Evolutionary conservation across 2,329 filamentous ascomycete species (phyloP).

Genomic region (Curvularia eragrostidis): DNA sequence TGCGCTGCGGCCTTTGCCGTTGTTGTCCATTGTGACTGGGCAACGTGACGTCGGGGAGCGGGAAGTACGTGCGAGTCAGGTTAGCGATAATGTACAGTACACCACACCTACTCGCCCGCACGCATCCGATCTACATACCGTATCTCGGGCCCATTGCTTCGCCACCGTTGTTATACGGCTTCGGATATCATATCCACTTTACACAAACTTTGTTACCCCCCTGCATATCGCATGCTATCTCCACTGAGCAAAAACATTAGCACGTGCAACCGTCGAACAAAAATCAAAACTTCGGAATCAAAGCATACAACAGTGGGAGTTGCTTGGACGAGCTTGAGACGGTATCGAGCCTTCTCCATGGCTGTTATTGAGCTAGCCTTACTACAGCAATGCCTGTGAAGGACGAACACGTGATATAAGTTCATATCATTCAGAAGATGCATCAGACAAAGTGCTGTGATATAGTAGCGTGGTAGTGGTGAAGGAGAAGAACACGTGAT

Average conservation of each 20-base stretch:
- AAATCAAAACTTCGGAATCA: background rate
- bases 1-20: background rate
- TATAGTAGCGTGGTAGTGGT: background rate
- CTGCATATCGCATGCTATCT: background rate
- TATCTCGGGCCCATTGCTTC: background rate
- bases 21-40: background rate
- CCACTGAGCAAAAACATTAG: background rate
- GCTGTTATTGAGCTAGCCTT: no score
- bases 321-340: no score
- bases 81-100: no score
- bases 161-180: background rate
- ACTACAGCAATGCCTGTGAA: no score
- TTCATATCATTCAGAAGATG: background rate
- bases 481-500: background rate
- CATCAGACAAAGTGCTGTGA: background rate
- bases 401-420: no score
- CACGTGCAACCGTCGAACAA: background rate
- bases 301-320: no score
- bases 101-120: no score
- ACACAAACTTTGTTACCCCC: background rate
- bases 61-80: background rate
- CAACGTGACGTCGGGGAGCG: constrained; percentile 3
- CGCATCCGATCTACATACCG: background rate
- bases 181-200: background rate
- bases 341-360: no score